Evolutionary conservation across 495 filamentous ascomycete genomes (phyloP), one percentile per base, ranked within the genome.

Genomic region (Lophiotrema nucula): DNA sequence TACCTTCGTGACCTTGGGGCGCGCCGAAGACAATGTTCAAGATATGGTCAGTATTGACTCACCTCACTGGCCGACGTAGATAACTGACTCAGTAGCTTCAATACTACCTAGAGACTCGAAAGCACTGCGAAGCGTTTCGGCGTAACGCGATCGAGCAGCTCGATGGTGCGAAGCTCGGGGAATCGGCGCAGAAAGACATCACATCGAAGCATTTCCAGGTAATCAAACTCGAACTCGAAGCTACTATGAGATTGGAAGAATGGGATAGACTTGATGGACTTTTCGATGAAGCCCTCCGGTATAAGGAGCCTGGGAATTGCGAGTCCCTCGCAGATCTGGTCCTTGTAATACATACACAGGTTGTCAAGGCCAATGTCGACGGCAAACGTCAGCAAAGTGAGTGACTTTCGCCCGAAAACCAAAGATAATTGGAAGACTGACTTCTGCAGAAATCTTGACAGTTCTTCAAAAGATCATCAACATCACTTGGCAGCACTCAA

Each of bases 221-320:
- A 11, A 69, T 90, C 4, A 79, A 82, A 1, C 87, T 88, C 64
- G 84, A 90, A 58, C 86, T 93, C 60, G 90, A 93, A 73, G 86
- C 82, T n/a, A 79, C 83, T 11, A 72, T 83, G 21, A 73, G 75
- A 16, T 72, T 96, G 4, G 80, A 83, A 58, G 72, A 79, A 16
- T 92, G 87, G 88, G 80, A 86, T 56, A 76, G 75, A 47, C 69
- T 92, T n/a, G 75, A 77, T 26, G 69, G 72, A 4, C 78, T 89
- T 11, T 77, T 92, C 26, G 74, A 85, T 39, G 55, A 62, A 23
- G 69, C 69, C 48, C 61, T 64, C 53, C 56, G 58, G 22, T 65
- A 66, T 46, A 50, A 61, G 12, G 52, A 56, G 22, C 42, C 58
- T 8, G 49, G 66, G 8, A 53, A 65, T 21, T 70, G 65, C 52